Base-by-base conservation (phyloP, 768 basidiomycete genomes). In the Leccinellum rugosiceps region DNA sequence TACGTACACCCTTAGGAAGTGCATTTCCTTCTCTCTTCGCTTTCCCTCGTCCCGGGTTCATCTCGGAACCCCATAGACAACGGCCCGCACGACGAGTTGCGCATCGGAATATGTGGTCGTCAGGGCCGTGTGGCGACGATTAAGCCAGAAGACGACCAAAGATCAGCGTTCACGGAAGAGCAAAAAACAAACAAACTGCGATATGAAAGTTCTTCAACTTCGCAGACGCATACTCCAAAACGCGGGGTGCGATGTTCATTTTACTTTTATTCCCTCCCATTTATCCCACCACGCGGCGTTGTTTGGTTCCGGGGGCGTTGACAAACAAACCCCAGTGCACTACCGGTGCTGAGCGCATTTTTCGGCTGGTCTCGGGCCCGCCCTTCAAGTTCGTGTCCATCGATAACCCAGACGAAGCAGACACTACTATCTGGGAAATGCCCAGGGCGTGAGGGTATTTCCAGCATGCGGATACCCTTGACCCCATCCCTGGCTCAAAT, bases 401-500 rank as follows among this genome's bases (percentile, higher is more conserved):
- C 45, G 15, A 41, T 23, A 25, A 46, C 26, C 17, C 52, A 31
- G 46, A 41, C 59, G 26, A 46, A 35, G 13, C n/a, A n/a, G n/a
- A n/a, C n/a, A n/a, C n/a, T 43, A 26, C 31, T 11, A 45, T 64
- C 46, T 43, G 7, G 47, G 55, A 17, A 35, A 31, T 35, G 17
- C 49, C 9, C 25, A 38, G 44, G n/a, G 19, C 32, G 49, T 17
- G 38, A 38, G 45, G 43, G 26, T 17, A 34, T 28, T 14, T 44
- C 43, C 52, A 41, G 28, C 49, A 41, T 38, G 15, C 47, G 59
- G 57, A 52, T 44, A 23, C 68, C 67, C 67, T 67, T 63, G 50
- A 15, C 63, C 68, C 68, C 56, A 43, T 43, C 25, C 34, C 23
- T 9, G 21, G 23, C 15, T 46, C 54, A 19, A 41, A 53, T 10